Percentiles rank a stretch among this genome's conserved stretches.
Evolutionary conservation across 768 basidiomycete genomes (phyloP).

Genomic region (Phylloporus arenicola): DNA sequence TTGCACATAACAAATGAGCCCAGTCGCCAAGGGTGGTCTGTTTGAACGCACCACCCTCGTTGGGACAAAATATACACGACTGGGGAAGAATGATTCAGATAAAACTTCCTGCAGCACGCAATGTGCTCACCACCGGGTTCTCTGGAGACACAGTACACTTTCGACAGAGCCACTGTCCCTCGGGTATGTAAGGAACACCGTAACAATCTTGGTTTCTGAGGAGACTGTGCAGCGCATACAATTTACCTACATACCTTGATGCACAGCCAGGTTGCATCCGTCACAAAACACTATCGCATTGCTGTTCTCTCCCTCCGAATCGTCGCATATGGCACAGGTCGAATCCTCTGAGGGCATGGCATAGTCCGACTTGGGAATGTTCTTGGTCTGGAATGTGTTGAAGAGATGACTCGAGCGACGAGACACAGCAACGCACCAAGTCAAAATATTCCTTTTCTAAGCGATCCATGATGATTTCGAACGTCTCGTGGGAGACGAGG

Average conservation of each 20-base stretch:
- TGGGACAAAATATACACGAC: conserved; percentile 94
- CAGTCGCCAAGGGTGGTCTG: conserved; percentile 90
- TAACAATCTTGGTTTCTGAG: conserved; percentile 75
- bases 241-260: conserved; percentile 69
- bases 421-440: conserved; percentile 49
- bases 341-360: conserved; percentile 92
- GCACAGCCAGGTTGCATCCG: conserved; percentile 98
- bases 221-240: not conserved
- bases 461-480: conserved; percentile 96
- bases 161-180: conserved; percentile 98
- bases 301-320: conserved; percentile 96
- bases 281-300: conserved; percentile 99
- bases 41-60: conserved; percentile 97
- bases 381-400: conserved; percentile 64
- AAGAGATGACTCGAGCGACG: not conserved
- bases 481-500: conserved; percentile 73
- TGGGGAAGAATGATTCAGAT: conserved; percentile 24
- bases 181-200: conserved; percentile 97
- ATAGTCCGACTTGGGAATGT: conserved; percentile 83
- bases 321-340: conserved; percentile 95
- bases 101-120: not conserved
- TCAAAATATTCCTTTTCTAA: conserved; percentile 99
- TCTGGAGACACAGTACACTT: conserved; percentile 99
- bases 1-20: conserved; percentile 95
- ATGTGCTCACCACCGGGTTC: conserved; percentile 75